Evolutionary conservation across 495 filamentous ascomycete species (phyloP).

Genomic region (Penicillium cataractarum): DNA sequence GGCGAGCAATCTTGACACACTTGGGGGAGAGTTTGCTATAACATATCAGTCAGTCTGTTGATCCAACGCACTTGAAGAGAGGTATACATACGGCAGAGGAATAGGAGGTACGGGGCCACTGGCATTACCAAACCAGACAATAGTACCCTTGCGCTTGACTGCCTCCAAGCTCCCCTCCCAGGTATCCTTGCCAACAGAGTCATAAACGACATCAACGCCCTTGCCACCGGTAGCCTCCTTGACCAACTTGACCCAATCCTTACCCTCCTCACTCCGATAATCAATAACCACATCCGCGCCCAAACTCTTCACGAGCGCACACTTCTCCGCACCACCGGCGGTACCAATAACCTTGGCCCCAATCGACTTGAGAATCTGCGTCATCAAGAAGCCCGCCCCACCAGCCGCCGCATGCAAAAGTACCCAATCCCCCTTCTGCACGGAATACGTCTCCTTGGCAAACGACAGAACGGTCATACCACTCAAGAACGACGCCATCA

Average conservation of each 20-base stretch:
- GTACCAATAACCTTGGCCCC: constrained; percentile 86
- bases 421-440: constrained; percentile 79
- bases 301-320: constrained; percentile 63
- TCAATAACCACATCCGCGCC: constrained; percentile 77
- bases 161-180: constrained; percentile 83
- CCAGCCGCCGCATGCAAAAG: constrained; percentile 91
- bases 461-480: constrained; percentile 86
- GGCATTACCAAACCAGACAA: constrained; percentile 89
- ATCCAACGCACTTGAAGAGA: not conserved
- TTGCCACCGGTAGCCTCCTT: constrained; percentile 69
- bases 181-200: constrained; percentile 85
- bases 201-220: constrained; percentile 83
- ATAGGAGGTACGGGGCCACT: constrained; percentile 81
- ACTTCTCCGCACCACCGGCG: constrained; percentile 74
- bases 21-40: constrained; percentile 65
- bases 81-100: constrained; percentile 57
- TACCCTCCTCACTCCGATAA: constrained; percentile 66
- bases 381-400: constrained; percentile 79
- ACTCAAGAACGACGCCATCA: constrained; percentile 74
- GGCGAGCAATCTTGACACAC: constrained; percentile 78
- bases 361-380: constrained; percentile 70
- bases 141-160: constrained; percentile 78
- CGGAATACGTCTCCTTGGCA: constrained; percentile 73
- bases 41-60: constrained; percentile 4
- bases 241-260: constrained; percentile 65